Percentiles rank a stretch among this genome's conserved stretches.
These are phyloP conservation scores for Rutstroemia sp. DNA, from an alignment of 2,329 filamentous ascomycete species.

Conservation along the genomic window DNA sequence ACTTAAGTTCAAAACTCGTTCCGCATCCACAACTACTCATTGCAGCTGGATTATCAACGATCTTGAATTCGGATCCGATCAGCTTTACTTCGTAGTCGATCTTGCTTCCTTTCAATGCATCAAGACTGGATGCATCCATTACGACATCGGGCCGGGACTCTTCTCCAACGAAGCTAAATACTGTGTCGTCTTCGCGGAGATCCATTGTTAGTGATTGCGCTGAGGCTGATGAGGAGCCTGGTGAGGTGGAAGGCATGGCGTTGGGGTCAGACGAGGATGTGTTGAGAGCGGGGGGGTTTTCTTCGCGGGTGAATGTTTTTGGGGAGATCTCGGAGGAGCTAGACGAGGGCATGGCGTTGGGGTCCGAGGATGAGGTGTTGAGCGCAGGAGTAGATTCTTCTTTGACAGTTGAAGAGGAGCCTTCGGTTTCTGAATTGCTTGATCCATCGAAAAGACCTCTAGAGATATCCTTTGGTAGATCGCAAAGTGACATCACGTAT, in stretches of 20 bases:
- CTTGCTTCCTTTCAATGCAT: slow-evolving; percentile 86
- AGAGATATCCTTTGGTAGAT: slow-evolving; percentile 37
- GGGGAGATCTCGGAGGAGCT: background rate
- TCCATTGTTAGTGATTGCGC: slow-evolving; percentile 30
- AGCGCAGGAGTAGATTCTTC: slow-evolving; percentile 14
- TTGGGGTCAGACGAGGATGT: slow-evolving; percentile 16
- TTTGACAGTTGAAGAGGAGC: slow-evolving; percentile 18
- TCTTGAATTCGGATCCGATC: slow-evolving; percentile 93
- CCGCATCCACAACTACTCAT: slow-evolving; percentile 95
- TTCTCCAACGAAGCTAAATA: slow-evolving; percentile 62
- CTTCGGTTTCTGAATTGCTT: background rate
- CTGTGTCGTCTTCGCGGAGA: slow-evolving; percentile 68
- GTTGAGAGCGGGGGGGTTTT: slow-evolving; percentile 8
- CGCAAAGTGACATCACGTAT: slow-evolving; percentile 84
- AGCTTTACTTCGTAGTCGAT: slow-evolving; percentile 95
- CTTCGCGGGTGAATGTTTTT: too few species aligned
- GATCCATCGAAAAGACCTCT: background rate
- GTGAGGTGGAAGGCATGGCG: slow-evolving; percentile 6
- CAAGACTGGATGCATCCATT: slow-evolving; percentile 79
- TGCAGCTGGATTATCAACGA: slow-evolving; percentile 85
- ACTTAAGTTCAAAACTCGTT: slow-evolving; percentile 91
- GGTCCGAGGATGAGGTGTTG: slow-evolving; percentile 15
- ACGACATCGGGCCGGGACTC: slow-evolving; percentile 69
- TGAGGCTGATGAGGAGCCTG: background rate
- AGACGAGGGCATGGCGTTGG: slow-evolving; percentile 8